Evolutionary conservation across 108 stramenopile species (phyloP).

Genomic region (Cyclotella distinguenda): DNA sequence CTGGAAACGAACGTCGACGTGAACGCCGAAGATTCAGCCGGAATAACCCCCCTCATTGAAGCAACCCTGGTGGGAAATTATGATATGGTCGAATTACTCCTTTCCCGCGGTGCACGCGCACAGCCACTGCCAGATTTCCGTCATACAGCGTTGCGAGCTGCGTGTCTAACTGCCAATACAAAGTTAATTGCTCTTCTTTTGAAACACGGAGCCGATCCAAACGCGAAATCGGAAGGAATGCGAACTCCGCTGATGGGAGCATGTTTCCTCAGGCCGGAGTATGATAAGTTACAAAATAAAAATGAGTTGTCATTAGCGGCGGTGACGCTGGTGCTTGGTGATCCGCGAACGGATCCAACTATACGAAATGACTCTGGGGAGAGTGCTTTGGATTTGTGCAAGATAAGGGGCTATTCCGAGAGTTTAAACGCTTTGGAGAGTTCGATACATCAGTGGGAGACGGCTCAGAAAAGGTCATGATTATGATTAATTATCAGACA

Average conservation of each 20-base stretch:
- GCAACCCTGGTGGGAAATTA: conserved; percentile 40
- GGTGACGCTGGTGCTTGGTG: conserved; percentile 30
- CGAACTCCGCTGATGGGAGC: conserved; percentile 53
- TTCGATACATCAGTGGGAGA: neutral
- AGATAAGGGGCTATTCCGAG: conserved; percentile 28
- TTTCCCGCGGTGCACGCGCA: conserved; percentile 29
- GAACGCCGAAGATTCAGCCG: conserved; percentile 42
- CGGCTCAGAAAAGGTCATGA: neutral
- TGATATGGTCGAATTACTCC: conserved; percentile 27
- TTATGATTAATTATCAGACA: too few species aligned
- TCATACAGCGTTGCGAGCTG: conserved; percentile 46
- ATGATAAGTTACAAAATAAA: conserved; percentile 13
- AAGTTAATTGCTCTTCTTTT: conserved; percentile 30
- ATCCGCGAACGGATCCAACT: conserved; percentile 29
- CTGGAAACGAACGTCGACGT: conserved; percentile 28
- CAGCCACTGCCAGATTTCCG: conserved; percentile 45
- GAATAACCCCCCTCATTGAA: conserved; percentile 47
- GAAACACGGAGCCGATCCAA: conserved; percentile 41
- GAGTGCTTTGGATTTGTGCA: conserved; percentile 50
- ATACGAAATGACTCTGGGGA: conserved; percentile 44
- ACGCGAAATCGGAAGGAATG: conserved; percentile 33
- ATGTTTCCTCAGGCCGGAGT: conserved; percentile 44
- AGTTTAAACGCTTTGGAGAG: conserved; percentile 18
- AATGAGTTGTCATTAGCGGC: conserved; percentile 22
- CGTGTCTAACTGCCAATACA: conserved; percentile 41